phyloP scores from a whole-genome alignment of 129 eudicot genomes.

The Ambrosia artemisiifolia region DNA sequence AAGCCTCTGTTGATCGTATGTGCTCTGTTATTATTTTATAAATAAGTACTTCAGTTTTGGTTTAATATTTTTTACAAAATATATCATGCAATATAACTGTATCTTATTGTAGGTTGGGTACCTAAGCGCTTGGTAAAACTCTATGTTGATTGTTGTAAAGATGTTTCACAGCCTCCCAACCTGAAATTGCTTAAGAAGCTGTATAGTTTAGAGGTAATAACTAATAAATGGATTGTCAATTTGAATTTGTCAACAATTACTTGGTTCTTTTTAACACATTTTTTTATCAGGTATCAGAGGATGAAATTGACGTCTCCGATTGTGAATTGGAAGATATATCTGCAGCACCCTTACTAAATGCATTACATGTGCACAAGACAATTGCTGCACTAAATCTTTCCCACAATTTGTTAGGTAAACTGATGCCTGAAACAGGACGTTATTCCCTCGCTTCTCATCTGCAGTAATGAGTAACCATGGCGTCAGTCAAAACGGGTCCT shows the following conservation, averaged over 20 bases:
- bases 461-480: not conserved
- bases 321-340: conserved; percentile 86
- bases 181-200: conserved; percentile 65
- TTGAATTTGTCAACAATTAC: not conserved
- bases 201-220: conserved; percentile 69
- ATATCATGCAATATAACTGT: conserved; percentile 6
- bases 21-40: not conserved
- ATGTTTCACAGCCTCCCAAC: conserved; percentile 70
- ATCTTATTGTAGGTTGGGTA: conserved; percentile 58
- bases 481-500: not conserved
- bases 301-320: conserved; percentile 74
- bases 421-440: conserved; percentile 6
- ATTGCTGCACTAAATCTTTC: conserved; percentile 79
- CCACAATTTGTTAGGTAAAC: conserved; percentile 77
- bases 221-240: conserved; percentile 28
- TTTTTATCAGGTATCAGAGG: conserved; percentile 78
- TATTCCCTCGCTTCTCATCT: not conserved
- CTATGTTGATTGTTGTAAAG: conserved; percentile 72
- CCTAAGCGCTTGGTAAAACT: conserved; percentile 73
- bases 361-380: conserved; percentile 64
- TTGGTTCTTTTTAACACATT: conserved; percentile 6
- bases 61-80: not conserved
- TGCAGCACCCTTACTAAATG: conserved; percentile 67
- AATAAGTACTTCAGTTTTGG: not conserved
- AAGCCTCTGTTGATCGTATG: conserved; percentile 67